phyloP scores from a whole-genome alignment of 208 protist genomes.

The Leishmania guyanensis region DNA sequence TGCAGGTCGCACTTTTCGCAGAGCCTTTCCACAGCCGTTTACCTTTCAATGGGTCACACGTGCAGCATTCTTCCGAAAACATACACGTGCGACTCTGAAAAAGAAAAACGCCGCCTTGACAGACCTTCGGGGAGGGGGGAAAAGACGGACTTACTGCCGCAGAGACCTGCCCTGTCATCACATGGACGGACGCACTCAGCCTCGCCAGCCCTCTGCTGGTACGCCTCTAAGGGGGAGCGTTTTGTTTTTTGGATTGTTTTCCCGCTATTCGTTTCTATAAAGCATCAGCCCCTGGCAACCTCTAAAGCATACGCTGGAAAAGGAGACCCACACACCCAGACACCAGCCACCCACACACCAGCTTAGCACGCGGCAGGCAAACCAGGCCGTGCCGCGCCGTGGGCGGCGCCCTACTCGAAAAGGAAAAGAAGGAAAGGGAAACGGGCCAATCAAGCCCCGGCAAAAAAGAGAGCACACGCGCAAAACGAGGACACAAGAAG shows the following conservation, averaged over 20 bases:
- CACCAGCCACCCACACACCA: neutral
- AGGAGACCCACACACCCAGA: neutral
- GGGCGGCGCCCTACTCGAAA: neutral
- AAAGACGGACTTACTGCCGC: too few relatives aligned
- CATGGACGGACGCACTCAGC: too few relatives aligned
- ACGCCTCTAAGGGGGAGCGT: neutral
- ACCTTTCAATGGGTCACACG: too few relatives aligned
- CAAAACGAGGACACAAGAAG: neutral
- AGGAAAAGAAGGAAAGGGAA: neutral
- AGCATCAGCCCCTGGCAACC: neutral
- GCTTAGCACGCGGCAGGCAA: neutral
- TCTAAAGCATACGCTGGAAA: neutral
- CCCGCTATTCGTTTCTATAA: neutral
- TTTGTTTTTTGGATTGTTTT: too few relatives aligned
- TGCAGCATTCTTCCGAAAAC: too few relatives aligned
- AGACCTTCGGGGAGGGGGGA: too few relatives aligned
- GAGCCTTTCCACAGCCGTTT: too few relatives aligned
- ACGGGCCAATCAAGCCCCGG: neutral
- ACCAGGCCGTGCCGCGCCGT: neutral
- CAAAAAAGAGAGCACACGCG: neutral
- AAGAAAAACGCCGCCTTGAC: too few relatives aligned
- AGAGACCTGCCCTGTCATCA: too few relatives aligned
- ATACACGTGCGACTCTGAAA: too few relatives aligned
- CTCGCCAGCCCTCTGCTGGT: too few relatives aligned
- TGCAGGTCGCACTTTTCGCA: neutral